phyloP scores from a whole-genome alignment of 768 basidiomycete species.

The Steccherinum ochraceum region DNA sequence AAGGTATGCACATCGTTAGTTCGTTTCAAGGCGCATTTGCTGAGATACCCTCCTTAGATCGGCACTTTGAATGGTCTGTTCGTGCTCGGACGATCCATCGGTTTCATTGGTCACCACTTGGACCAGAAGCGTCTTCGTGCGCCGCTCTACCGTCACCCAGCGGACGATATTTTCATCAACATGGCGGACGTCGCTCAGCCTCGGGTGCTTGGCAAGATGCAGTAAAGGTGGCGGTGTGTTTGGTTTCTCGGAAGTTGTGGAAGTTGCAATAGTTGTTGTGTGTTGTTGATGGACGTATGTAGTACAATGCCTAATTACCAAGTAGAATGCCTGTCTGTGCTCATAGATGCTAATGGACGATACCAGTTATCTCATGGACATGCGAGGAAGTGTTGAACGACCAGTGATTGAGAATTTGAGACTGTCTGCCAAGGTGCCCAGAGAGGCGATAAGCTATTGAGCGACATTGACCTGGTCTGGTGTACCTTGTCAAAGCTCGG shows the following conservation, averaged over 20 bases:
- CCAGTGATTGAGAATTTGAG: too few species aligned
- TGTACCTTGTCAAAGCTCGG: too few species aligned
- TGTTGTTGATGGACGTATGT: neutral
- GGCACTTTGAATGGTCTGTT: slow-evolving; percentile 95
- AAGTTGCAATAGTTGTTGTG: neutral
- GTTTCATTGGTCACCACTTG: slow-evolving; percentile 94
- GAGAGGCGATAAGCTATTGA: too few species aligned
- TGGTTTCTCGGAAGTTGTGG: neutral
- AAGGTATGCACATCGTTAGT: too few species aligned
- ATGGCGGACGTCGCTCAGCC: slow-evolving; percentile 84
- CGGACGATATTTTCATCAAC: slow-evolving; percentile 94
- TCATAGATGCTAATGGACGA: neutral
- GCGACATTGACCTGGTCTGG: too few species aligned
- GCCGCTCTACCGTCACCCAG: slow-evolving; percentile 90
- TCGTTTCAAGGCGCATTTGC: neutral
- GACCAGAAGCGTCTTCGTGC: slow-evolving; percentile 96
- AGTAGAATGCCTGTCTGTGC: neutral
- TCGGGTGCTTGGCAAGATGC: slow-evolving; percentile 55
- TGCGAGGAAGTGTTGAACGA: too few species aligned
- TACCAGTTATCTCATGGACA: neutral
- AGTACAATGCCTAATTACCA: too few species aligned
- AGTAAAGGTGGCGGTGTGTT: slow-evolving; percentile 4
- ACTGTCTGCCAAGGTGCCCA: too few species aligned
- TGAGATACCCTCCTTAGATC: slow-evolving; percentile 35
- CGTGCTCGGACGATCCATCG: slow-evolving; percentile 95